These are phyloP conservation scores for Sporothrix globosa DNA, from an alignment of 2,329 filamentous ascomycete genomes.

Conservation along the genomic window DNA sequence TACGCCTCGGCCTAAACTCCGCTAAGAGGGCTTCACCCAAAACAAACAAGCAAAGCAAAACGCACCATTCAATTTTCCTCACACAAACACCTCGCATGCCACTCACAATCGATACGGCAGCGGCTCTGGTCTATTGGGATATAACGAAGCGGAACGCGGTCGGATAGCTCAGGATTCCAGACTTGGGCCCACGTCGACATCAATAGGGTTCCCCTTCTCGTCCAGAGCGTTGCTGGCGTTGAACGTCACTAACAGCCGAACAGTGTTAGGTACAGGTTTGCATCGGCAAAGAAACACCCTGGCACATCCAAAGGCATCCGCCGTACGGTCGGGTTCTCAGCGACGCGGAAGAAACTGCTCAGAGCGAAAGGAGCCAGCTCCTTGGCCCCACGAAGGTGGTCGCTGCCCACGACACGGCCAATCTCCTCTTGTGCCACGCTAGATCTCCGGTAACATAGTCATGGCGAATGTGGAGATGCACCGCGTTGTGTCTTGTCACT, in stretches of 20 bases:
- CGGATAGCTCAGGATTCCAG: neutral
- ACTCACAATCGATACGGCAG: neutral
- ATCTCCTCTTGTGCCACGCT: neutral
- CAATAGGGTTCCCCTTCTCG: neutral
- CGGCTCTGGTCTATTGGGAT: neutral
- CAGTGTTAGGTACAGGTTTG: neutral
- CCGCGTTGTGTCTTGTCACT: neutral
- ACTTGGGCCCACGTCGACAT: slow-evolving; percentile 13
- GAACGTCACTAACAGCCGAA: slow-evolving; percentile 8
- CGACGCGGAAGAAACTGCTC: neutral
- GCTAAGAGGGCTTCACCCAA: no score
- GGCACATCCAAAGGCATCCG: neutral
- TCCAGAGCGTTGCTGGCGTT: neutral
- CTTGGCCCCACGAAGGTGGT: neutral
- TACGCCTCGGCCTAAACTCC: no score
- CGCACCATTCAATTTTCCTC: no score
- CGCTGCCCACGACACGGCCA: neutral
- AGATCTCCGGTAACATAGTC: neutral
- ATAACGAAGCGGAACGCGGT: neutral
- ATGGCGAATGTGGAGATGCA: neutral
- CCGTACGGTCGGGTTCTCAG: neutral
- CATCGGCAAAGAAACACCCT: neutral
- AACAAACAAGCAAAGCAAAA: no score
- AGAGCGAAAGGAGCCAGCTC: neutral
- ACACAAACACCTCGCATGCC: neutral